A percentile compares a stretch with the other conserved stretches of the same genome.
Evolutionary conservation across 352 stramenopile genomes (phyloP).

Genomic region (Globisporangium iwayamae): DNA sequence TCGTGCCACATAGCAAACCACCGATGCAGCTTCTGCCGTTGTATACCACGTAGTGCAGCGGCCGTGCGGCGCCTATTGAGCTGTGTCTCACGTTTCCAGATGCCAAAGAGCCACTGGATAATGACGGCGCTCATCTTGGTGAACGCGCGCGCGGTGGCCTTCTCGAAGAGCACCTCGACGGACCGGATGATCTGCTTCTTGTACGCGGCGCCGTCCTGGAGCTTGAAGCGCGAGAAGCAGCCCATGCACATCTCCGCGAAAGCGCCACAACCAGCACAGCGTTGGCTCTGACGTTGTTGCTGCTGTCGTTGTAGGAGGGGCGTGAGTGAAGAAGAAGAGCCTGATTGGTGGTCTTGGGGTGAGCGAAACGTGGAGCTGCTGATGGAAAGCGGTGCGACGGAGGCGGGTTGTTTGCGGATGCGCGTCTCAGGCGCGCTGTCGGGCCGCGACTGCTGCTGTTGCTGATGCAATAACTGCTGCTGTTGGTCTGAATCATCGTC

Average conservation of each 20-base stretch:
- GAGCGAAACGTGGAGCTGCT: not conserved
- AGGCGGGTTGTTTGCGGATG: slow-evolving; percentile 2
- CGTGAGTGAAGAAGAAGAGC: slow-evolving; percentile 1
- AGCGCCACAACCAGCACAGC: slow-evolving; percentile 56
- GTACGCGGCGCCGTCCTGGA: slow-evolving; percentile 55
- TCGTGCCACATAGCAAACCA: slow-evolving; percentile 47
- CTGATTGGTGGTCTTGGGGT: not conserved
- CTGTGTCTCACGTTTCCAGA: slow-evolving; percentile 42
- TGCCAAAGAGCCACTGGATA: slow-evolving; percentile 56
- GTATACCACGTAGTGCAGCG: slow-evolving; percentile 18
- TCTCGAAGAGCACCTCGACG: slow-evolving; percentile 61
- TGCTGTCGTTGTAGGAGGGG: slow-evolving; percentile 1
- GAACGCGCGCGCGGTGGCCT: slow-evolving; percentile 54
- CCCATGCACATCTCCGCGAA: slow-evolving; percentile 67
- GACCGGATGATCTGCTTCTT: slow-evolving; percentile 61
- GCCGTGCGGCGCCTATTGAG: slow-evolving; percentile 26
- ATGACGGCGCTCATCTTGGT: slow-evolving; percentile 55
- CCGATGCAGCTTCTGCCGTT: slow-evolving; percentile 30
- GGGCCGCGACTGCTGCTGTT: slow-evolving; percentile 5
- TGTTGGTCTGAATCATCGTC: slow-evolving; percentile 1
- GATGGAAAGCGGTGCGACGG: not conserved
- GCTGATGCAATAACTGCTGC: not conserved
- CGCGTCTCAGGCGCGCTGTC: slow-evolving; percentile 8
- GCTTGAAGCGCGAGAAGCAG: slow-evolving; percentile 65
- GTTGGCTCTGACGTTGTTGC: slow-evolving; percentile 19